Conservation (phyloP, 2,329 filamentous ascomycete genomes). For the Talaromyces sp. region DNA sequence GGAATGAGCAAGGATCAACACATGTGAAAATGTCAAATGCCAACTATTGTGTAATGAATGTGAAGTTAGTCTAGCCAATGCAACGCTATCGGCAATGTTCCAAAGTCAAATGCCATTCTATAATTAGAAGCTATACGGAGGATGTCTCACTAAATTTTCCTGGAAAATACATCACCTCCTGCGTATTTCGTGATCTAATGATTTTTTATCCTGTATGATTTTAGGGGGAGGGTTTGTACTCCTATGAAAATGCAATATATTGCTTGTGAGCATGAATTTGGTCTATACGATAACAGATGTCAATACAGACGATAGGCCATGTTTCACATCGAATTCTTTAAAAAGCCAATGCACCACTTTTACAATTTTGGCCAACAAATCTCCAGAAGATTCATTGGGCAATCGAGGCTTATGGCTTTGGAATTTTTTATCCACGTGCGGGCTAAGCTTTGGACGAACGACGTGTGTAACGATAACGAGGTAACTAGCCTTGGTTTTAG, state of each 20-base stretch:
- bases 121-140: no score
- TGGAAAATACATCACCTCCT: no score
- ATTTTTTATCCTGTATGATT: no score
- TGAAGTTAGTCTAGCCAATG: background rate
- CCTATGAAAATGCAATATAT: background rate
- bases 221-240: no score
- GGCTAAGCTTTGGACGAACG: background rate
- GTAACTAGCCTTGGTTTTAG: background rate
- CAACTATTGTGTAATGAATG: background rate
- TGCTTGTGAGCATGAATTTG: background rate
- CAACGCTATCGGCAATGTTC: background rate
- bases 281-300: background rate
- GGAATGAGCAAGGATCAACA: no score
- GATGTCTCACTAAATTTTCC: no score
- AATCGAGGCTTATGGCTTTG: background rate
- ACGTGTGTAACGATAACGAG: background rate
- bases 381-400: background rate
- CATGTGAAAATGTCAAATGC: background rate
- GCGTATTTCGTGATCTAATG: no score
- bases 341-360: background rate
- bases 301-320: background rate
- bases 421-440: background rate
- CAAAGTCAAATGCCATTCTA: no score
- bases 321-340: background rate
- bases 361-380: background rate